These are phyloP conservation scores for Venturia pyrina DNA, from an alignment of 2,329 filamentous ascomycete genomes.

Conservation along the genomic window DNA sequence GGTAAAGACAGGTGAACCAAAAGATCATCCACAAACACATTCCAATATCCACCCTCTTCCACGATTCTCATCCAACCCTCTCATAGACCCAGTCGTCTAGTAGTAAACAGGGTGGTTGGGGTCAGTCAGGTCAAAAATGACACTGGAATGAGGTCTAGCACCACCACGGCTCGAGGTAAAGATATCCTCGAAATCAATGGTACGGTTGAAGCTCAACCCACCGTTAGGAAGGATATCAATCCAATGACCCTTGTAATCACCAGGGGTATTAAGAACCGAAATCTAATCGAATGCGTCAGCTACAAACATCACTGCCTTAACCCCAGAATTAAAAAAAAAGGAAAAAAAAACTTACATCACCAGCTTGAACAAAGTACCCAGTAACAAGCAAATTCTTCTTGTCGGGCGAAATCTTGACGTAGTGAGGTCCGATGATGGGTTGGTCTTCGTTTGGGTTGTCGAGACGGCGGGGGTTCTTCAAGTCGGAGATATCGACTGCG, in stretches of 20 bases:
- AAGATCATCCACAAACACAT: too few species aligned
- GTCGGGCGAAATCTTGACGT: conserved; percentile 53
- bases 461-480: conserved; percentile 50
- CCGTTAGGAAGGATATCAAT: conserved; percentile 49
- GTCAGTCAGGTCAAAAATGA: conserved; percentile 48
- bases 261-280: conserved; percentile 50
- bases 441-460: conserved; percentile 50
- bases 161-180: conserved; percentile 45
- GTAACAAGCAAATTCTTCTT: conserved; percentile 55
- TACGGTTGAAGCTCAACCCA: conserved; percentile 48
- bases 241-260: conserved; percentile 53
- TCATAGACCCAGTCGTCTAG: conserved; percentile 8
- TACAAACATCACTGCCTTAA: too few species aligned
- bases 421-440: conserved; percentile 52
- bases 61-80: neutral
- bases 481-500: conserved; percentile 50
- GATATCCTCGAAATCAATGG: conserved; percentile 45
- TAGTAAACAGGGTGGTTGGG: conserved; percentile 43
- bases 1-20: too few species aligned
- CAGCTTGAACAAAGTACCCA: conserved; percentile 57
- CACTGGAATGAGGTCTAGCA: conserved; percentile 46
- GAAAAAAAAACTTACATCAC: conserved; percentile 26
- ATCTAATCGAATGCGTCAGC: conserved; percentile 24
- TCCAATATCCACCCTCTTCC: neutral
- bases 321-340: too few species aligned